phyloP scores from a whole-genome alignment of 129 eudicot species.

The Flaveria brownii region DNA sequence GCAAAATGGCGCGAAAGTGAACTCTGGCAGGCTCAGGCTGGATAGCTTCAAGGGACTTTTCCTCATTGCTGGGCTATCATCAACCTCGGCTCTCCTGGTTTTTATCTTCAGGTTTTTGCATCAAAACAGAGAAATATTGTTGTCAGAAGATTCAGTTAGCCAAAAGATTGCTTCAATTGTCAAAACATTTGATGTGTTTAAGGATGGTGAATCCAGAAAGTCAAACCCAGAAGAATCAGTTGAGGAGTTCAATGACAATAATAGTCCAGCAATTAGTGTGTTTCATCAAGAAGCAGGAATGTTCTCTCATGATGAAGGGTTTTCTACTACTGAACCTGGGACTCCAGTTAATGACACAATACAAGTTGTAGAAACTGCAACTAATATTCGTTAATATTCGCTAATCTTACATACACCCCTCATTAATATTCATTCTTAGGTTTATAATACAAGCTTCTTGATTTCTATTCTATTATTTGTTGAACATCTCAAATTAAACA shows the following conservation, averaged over 20 bases:
- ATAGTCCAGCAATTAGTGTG: conserved; percentile 1
- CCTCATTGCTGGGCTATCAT: conserved; percentile 16
- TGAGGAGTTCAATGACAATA: not conserved
- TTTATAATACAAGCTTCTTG: not conserved
- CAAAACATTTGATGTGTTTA: conserved; percentile 20
- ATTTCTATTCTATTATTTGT: conserved; percentile 2
- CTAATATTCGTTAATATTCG: not conserved
- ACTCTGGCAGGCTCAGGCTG: conserved; percentile 1
- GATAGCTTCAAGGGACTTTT: conserved; percentile 26
- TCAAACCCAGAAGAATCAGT: conserved; percentile 9
- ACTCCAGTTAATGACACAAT: conserved; percentile 21
- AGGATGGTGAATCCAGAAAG: conserved; percentile 12
- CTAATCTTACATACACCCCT: not conserved
- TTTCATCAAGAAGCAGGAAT: conserved; percentile 23
- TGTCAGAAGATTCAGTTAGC: conserved; percentile 18
- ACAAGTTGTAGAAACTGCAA: not conserved
- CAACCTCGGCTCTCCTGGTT: conserved; percentile 14
- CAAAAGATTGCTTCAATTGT: conserved; percentile 19
- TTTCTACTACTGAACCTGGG: conserved; percentile 18
- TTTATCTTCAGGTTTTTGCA: conserved; percentile 18
- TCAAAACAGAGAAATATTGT: conserved; percentile 8
- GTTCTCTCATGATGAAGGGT: conserved; percentile 20
- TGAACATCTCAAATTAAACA: not conserved
- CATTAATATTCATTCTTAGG: not conserved
- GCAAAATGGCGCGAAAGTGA: conserved; percentile 10